Conservation (phyloP, 2,329 filamentous ascomycete species). For the Knufia petricola region DNA sequence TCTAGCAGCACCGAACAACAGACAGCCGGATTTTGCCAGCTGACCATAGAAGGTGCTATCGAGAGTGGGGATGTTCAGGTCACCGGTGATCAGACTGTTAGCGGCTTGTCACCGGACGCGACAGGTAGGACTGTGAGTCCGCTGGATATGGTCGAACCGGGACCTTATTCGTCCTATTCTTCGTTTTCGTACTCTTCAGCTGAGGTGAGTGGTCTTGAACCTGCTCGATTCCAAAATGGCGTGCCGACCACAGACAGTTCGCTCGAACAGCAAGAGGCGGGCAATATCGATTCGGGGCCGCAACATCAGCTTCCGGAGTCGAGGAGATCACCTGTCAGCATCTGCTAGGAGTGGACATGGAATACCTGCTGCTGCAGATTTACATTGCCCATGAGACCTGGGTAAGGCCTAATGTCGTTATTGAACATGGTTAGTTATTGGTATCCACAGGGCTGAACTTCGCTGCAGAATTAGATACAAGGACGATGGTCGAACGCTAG, state of each 20-base stretch:
- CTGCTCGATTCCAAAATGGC: not conserved
- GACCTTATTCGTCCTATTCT: not conserved
- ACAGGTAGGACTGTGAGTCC: not conserved
- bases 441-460: not conserved
- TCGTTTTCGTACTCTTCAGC: not conserved
- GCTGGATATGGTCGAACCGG: not conserved
- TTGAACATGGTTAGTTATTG: not conserved
- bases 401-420: too few relatives aligned
- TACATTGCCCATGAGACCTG: too few relatives aligned
- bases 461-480: too few relatives aligned
- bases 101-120: not conserved
- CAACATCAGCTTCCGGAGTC: not conserved
- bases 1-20: not conserved
- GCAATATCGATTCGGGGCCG: not conserved
- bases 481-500: too few relatives aligned
- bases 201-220: not conserved
- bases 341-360: slow-evolving; percentile 9
- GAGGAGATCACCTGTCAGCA: not conserved
- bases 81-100: not conserved
- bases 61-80: not conserved
- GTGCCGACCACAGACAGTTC: too few relatives aligned
- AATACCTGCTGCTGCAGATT: slow-evolving; percentile 12
- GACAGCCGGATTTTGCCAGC: not conserved
- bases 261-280: slow-evolving; percentile 1
- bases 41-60: not conserved